A percentile compares a stretch with the other conserved stretches of the same genome.
These are phyloP conservation scores for Ustilago cynodontis DNA, from an alignment of 1,284 basidiomycete genomes.

Conservation along the genomic window DNA sequence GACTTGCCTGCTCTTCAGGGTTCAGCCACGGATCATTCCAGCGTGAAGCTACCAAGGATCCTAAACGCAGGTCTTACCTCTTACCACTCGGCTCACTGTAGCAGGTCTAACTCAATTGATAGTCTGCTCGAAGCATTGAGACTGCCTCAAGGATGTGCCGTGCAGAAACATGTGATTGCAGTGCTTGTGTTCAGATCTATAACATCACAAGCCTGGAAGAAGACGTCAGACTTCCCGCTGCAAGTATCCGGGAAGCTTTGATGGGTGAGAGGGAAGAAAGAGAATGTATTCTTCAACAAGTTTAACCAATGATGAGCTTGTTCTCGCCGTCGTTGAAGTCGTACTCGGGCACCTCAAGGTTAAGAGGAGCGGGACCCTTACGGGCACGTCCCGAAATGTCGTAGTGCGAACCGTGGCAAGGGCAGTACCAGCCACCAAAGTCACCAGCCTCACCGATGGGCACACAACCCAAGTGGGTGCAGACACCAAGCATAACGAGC, in stretches of 20 bases:
- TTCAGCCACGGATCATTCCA: background rate
- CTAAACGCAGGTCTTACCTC: background rate
- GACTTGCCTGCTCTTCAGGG: background rate
- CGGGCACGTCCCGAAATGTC: conserved; percentile 95
- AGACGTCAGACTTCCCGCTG: background rate
- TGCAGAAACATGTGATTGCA: conserved; percentile 8
- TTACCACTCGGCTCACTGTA: background rate
- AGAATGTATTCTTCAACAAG: background rate
- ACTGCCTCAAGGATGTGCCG: background rate
- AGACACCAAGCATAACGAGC: conserved; percentile 77
- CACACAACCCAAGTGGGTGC: conserved; percentile 99
- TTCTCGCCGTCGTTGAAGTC: conserved; percentile 70
- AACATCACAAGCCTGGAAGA: conserved; percentile 6
- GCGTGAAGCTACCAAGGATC: background rate
- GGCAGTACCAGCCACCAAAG: conserved; percentile 78
- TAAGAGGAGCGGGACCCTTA: conserved; percentile 85
- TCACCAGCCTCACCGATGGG: conserved; percentile 96
- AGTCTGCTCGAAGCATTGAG: background rate
- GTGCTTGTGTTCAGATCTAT: conserved; percentile 9
- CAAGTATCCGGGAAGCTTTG: background rate
- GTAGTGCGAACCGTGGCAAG: conserved; percentile 97
- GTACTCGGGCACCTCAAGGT: conserved; percentile 81
- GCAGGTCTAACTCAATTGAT: background rate
- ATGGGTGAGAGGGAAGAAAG: conserved; percentile 2
- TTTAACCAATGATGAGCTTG: conserved; percentile 87